Conservation (phyloP, 768 basidiomycete species). For the Symmetrospora coprosmae region DNA sequence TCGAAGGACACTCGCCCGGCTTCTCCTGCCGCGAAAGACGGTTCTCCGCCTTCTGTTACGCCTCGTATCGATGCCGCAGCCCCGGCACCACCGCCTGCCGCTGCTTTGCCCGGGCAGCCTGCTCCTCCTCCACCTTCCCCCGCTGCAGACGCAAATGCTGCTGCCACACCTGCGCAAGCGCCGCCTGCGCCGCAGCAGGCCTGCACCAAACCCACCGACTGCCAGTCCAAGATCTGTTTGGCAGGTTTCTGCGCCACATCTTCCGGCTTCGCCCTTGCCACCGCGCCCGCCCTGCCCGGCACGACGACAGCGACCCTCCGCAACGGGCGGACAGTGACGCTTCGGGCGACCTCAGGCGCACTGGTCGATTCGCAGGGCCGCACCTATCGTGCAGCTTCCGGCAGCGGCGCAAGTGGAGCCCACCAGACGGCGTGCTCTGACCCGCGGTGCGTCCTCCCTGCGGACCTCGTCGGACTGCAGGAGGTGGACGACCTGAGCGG, state of each 20-base stretch:
- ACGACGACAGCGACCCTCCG: no score
- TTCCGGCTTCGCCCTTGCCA: neutral
- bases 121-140: neutral
- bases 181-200: neutral
- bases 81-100: no score
- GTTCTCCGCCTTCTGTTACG: no score
- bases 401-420: neutral
- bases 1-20: no score
- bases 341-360: no score
- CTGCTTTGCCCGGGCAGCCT: no score
- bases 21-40: no score
- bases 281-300: neutral
- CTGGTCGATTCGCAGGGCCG: no score
- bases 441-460: neutral
- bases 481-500: neutral
- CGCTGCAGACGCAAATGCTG: neutral
- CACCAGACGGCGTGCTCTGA: slow-evolving; percentile 7
- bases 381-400: neutral
- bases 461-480: neutral
- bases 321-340: no score
- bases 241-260: neutral
- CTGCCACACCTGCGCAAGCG: neutral
- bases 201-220: neutral
- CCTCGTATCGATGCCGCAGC: no score
- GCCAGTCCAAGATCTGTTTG: neutral